Percentiles rank a stretch among this genome's conserved stretches.
Evolutionary conservation across 2,329 filamentous ascomycete genomes (phyloP).

Genomic region (Pseudocercospora eumusae): DNA sequence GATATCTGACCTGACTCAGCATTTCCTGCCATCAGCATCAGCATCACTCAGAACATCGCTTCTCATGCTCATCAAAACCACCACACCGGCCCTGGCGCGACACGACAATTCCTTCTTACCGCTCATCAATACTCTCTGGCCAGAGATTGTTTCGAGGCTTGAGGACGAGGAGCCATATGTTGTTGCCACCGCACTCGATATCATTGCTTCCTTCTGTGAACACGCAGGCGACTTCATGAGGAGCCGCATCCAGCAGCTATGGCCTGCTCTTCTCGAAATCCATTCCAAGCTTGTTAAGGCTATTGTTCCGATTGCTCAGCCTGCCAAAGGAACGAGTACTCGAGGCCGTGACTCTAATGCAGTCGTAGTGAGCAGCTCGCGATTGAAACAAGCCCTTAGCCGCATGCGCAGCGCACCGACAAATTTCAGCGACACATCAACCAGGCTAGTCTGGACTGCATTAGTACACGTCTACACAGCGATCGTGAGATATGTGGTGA

Average conservation of each 20-base stretch:
- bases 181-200: conserved; percentile 67
- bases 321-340: not conserved
- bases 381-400: conserved; percentile 23
- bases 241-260: conserved; percentile 72
- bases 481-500: conserved; percentile 62
- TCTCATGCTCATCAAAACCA: conserved; percentile 72
- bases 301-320: conserved; percentile 15
- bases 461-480: conserved; percentile 60
- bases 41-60: conserved; percentile 76
- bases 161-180: conserved; percentile 70
- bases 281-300: conserved; percentile 22
- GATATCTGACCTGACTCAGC: conserved; percentile 80
- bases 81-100: conserved; percentile 68
- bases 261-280: conserved; percentile 48
- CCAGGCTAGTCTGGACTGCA: conserved; percentile 65
- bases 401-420: conserved; percentile 26
- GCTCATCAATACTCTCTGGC: conserved; percentile 88
- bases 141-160: conserved; percentile 69
- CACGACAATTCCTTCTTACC: conserved; percentile 86
- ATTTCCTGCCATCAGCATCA: conserved; percentile 85
- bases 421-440: conserved; percentile 57
- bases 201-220: conserved; percentile 68
- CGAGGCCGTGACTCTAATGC: conserved; percentile 5
- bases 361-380: not conserved
- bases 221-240: conserved; percentile 79